A percentile compares a stretch with the other conserved stretches of the same genome.
Evolutionary conservation across 495 filamentous ascomycete species (phyloP).

Genomic region (Xylaria flabelliformis): DNA sequence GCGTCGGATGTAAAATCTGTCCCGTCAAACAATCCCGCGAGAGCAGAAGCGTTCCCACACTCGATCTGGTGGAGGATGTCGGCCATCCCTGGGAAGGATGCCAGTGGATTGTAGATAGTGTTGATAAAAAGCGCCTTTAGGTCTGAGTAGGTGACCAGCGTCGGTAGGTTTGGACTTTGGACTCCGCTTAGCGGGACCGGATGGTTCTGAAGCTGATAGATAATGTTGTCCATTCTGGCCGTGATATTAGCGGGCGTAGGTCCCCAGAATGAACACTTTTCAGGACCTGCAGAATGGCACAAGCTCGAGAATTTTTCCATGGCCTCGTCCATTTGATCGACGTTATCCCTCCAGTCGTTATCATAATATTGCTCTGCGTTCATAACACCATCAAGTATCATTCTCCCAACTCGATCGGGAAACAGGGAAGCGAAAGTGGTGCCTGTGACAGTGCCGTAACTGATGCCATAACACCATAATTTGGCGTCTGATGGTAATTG

Average conservation of each 20-base stretch:
- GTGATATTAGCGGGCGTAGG: constrained; percentile 47
- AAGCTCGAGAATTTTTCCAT: constrained; percentile 29
- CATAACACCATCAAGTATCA: constrained; percentile 46
- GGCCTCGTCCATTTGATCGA: constrained; percentile 29
- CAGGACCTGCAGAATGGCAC: constrained; percentile 33
- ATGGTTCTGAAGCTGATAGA: constrained; percentile 41
- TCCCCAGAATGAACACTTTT: constrained; percentile 35
- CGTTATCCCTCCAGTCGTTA: constrained; percentile 25
- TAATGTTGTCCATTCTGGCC: constrained; percentile 43
- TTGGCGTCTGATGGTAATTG: constrained; percentile 26
- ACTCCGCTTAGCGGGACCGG: constrained; percentile 46
- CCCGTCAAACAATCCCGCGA: constrained; percentile 27
- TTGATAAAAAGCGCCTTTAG: constrained; percentile 30
- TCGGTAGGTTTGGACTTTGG: constrained; percentile 44
- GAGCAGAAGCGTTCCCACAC: constrained; percentile 32
- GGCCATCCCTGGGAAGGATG: constrained; percentile 30
- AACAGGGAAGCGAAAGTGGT: constrained; percentile 53
- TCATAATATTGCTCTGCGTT: constrained; percentile 46
- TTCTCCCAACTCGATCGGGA: constrained; percentile 44
- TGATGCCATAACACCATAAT: constrained; percentile 62
- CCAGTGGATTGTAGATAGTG: constrained; percentile 26
- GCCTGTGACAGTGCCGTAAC: constrained; percentile 65
- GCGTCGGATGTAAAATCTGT: constrained; percentile 16
- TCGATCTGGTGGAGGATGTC: constrained; percentile 30
- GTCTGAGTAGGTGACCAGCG: constrained; percentile 58